Evolutionary conservation across 306 rosid species (phyloP), one percentile per base, ranked within the genome.

Genomic region (Castanea mollissima): DNA sequence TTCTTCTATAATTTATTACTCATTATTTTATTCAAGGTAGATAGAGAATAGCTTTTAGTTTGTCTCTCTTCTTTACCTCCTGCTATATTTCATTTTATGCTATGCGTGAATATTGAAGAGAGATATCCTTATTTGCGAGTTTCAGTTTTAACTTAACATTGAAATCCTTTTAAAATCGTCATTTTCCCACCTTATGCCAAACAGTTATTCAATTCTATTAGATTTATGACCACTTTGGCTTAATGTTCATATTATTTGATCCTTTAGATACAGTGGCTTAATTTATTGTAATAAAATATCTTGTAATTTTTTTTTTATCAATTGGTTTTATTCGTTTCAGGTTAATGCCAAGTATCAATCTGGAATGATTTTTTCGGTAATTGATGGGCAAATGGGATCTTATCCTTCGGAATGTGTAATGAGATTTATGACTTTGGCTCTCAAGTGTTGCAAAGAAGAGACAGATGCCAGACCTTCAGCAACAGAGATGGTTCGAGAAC

Each of bases 381-480:
- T 96, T 3, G 99, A 96, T 78, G 79, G 27, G 13, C 87, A 84
- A 18, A 87, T 96, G 94, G 99, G 98, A 31, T 87, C 99, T 1
- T 91, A 91, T 70, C 96, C 97, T 34, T 89, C 93, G 0, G 94
- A 93, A 75, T 87, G 88, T 23, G 88, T 93, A 70, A 94, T 88
- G 81, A 96, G 72, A 83, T 86, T 96, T 57, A 57, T 88, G 80
- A 78, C 75, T 10, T 76, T 96, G 86, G 98, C 98, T 57, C 67
- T 96, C 20, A 89, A 83, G 85, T 96, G 99, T 70, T 83, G 93
- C 77, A 73, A 85, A 38, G 96, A 96, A 0, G 94, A 91, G 38
- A 85, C 98, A 10, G 98, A 93, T 78, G 87, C 86, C 1, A 88
- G 99, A 31, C 99, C 99, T 67, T 89, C 84, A 65, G 92, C 87